phyloP scores from a whole-genome alignment of 83 land plant species.

The Thuja plicata region DNA sequence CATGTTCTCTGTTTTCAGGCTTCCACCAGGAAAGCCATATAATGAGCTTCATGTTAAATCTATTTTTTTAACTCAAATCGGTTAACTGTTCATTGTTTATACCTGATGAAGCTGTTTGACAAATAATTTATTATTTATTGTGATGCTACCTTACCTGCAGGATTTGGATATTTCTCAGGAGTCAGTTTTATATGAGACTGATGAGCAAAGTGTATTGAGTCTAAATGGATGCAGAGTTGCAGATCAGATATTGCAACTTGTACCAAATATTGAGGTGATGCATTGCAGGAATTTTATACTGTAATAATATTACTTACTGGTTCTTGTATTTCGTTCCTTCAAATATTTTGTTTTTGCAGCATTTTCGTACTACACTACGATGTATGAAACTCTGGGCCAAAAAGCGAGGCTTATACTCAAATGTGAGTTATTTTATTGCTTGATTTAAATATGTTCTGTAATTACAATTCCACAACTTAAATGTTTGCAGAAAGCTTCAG shows the following conservation, averaged over 20 bases:
- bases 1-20: not conserved
- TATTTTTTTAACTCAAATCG: not conserved
- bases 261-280: conserved; percentile 80
- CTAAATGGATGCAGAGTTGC: conserved; percentile 96
- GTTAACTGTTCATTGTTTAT: not conserved
- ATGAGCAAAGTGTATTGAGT: conserved; percentile 91
- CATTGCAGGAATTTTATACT: not conserved
- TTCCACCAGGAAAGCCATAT: not conserved
- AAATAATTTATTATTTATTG: not conserved
- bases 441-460: not conserved
- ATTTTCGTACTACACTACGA: conserved; percentile 90
- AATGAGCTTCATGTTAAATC: not conserved
- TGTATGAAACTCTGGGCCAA: conserved; percentile 97
- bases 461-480: not conserved
- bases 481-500: not conserved
- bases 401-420: conserved; percentile 94
- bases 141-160: conserved; percentile 28
- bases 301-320: not conserved
- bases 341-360: conserved; percentile 39
- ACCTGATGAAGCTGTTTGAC: not conserved
- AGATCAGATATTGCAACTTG: conserved; percentile 86
- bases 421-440: conserved; percentile 49
- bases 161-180: conserved; percentile 90
- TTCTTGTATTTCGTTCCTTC: not conserved
- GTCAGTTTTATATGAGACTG: conserved; percentile 66